Percentiles rank a stretch among this genome's conserved stretches.
Evolutionary conservation across 768 basidiomycete species (phyloP).

Genomic region (Rhizopogon salebrosus): DNA sequence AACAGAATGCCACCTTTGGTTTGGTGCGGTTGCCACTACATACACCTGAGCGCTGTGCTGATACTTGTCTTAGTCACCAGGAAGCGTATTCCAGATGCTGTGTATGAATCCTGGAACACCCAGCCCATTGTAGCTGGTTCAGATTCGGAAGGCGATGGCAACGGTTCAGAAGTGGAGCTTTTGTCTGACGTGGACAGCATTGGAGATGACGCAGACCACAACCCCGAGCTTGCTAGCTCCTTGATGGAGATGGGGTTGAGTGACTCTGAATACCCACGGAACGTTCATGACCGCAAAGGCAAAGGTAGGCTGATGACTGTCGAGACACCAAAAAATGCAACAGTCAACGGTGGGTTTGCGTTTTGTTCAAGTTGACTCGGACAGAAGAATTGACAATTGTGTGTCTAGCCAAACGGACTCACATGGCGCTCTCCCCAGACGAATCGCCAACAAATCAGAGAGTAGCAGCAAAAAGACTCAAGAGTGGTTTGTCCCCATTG

Average conservation of each 20-base stretch:
- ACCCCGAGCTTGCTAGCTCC: too few species aligned
- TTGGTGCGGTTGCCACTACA: background rate
- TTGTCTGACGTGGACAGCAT: background rate
- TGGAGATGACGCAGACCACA: background rate
- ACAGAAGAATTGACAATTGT: background rate
- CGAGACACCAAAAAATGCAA: too few species aligned
- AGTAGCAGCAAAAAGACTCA: background rate
- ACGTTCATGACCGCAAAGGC: too few species aligned
- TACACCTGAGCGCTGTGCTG: background rate
- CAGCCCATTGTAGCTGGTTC: background rate
- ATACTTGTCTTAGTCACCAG: background rate
- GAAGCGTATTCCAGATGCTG: background rate
- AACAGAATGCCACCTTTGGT: constrained; percentile 1
- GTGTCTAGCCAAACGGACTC: background rate
- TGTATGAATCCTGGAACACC: background rate
- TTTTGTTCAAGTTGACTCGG: background rate
- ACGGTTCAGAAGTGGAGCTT: too few species aligned
- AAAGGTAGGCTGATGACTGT: background rate
- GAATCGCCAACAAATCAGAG: background rate
- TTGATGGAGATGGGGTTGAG: background rate
- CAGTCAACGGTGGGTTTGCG: background rate
- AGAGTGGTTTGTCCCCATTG: background rate
- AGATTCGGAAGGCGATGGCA: background rate
- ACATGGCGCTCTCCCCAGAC: background rate
- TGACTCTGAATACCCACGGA: too few species aligned